Evolutionary conservation across 805 yeast species (phyloP).

Genomic region (Candida dajiaensis): DNA sequence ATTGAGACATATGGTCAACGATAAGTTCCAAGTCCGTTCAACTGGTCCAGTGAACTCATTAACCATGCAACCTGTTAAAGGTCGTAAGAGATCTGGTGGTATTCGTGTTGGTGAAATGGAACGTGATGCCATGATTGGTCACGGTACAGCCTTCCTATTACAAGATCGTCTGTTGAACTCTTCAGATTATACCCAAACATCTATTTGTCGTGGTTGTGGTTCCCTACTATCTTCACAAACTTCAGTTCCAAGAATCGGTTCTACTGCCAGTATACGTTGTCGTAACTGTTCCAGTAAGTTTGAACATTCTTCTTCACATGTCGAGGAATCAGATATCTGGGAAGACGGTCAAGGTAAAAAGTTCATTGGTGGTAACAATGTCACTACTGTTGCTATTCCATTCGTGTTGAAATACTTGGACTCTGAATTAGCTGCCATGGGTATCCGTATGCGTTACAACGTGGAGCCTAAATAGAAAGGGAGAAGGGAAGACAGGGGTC

Average conservation of each 20-base stretch:
- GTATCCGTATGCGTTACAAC: conserved; percentile 85
- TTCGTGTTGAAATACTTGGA: conserved; percentile 93
- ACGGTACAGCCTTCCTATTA: conserved; percentile 90
- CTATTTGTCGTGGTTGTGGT: conserved; percentile 91
- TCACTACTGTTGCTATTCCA: conserved; percentile 96
- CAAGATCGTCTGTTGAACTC: conserved; percentile 95
- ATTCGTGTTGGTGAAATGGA: conserved; percentile 99
- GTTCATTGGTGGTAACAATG: conserved; percentile 86
- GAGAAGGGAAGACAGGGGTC: not conserved
- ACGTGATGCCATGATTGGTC: conserved; percentile 97
- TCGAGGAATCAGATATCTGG: conserved; percentile 78
- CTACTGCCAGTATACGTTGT: conserved; percentile 73
- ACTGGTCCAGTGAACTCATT: conserved; percentile 97
- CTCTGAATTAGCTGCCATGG: conserved; percentile 96
- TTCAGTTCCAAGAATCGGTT: conserved; percentile 87
- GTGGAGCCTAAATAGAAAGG: conserved; percentile 49
- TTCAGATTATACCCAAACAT: conserved; percentile 89
- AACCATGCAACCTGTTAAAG: conserved; percentile 99
- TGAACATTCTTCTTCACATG: conserved; percentile 47
- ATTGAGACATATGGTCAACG: conserved; percentile 98
- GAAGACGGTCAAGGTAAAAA: conserved; percentile 95
- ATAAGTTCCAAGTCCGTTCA: conserved; percentile 97
- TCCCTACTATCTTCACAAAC: conserved; percentile 84
- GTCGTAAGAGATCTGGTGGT: conserved; percentile 98
- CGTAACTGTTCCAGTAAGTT: conserved; percentile 82